Percentiles rank a stretch among this genome's conserved stretches.
Conservation (phyloP, 148 eudicot species). For the Dysphania ambrosioides region DNA sequence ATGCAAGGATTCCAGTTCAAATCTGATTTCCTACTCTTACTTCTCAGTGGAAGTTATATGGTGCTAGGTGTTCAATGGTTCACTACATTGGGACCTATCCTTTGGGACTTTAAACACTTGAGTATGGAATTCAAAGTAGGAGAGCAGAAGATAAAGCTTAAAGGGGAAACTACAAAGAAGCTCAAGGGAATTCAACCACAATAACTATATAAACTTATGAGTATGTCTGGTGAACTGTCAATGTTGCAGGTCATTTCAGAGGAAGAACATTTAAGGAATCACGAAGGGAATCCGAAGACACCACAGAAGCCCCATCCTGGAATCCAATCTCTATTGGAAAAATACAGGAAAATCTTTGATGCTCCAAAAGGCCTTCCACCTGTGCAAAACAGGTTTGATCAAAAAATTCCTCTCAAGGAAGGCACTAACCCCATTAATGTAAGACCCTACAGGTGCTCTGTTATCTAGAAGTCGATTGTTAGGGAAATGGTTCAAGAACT, state of each 20-base stretch:
- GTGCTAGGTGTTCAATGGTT: conserved; percentile 4
- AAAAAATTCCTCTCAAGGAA: too few species aligned
- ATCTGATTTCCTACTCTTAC: neutral
- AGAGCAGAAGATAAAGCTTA: too few species aligned
- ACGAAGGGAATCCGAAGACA: too few species aligned
- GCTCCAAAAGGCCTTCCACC: neutral
- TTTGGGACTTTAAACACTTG: conserved; percentile 1
- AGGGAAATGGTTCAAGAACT: neutral
- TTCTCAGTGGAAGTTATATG: neutral
- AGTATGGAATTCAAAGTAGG: neutral
- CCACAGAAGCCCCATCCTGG: too few species aligned
- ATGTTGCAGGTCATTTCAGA: too few species aligned
- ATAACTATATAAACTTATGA: too few species aligned
- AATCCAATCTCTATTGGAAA: too few species aligned
- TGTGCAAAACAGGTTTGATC: neutral
- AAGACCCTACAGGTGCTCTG: neutral
- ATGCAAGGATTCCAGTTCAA: neutral
- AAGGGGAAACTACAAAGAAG: too few species aligned
- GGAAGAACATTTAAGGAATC: too few species aligned
- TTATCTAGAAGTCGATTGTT: neutral
- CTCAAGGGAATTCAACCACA: too few species aligned
- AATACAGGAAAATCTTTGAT: neutral
- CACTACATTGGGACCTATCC: neutral
- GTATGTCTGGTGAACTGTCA: too few species aligned
- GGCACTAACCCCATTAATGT: neutral